phyloP scores from a whole-genome alignment of 768 basidiomycete species.

The Boletus huronensis region DNA sequence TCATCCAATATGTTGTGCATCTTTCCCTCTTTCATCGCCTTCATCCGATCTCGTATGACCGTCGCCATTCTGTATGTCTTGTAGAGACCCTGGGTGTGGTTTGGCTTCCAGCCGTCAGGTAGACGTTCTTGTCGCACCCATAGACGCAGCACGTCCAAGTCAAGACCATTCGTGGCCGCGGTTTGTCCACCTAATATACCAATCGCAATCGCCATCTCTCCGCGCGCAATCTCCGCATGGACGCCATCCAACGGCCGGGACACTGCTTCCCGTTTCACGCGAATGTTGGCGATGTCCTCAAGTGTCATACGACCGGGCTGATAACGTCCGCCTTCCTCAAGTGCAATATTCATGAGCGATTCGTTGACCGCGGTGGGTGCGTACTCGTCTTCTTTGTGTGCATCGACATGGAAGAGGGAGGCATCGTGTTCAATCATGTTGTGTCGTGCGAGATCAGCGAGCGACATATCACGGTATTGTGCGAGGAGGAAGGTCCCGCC shows the following conservation, averaged over 20 bases:
- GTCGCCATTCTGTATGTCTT: conserved; percentile 30
- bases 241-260: conserved; percentile 40
- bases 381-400: conserved; percentile 40
- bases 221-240: conserved; percentile 60
- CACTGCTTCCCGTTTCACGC: conserved; percentile 49
- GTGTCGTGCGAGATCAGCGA: conserved; percentile 45
- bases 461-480: conserved; percentile 33
- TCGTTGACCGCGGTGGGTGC: conserved; percentile 42
- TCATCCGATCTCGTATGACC: conserved; percentile 28
- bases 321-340: conserved; percentile 31
- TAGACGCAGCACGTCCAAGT: conserved; percentile 41
- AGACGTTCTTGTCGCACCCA: conserved; percentile 55
- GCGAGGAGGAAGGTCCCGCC: conserved; percentile 45
- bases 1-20: conserved; percentile 21
- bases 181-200: conserved; percentile 42
- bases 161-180: conserved; percentile 39
- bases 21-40: conserved; percentile 14
- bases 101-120: conserved; percentile 38
- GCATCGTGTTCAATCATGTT: conserved; percentile 56
- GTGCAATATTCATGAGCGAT: conserved; percentile 37
- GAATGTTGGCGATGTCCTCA: conserved; percentile 43
- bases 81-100: conserved; percentile 29
- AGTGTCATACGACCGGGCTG: conserved; percentile 30
- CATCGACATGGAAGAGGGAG: conserved; percentile 50
- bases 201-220: conserved; percentile 64